phyloP scores from a whole-genome alignment of 1,284 basidiomycete species.

The Takashimella koratensis region DNA sequence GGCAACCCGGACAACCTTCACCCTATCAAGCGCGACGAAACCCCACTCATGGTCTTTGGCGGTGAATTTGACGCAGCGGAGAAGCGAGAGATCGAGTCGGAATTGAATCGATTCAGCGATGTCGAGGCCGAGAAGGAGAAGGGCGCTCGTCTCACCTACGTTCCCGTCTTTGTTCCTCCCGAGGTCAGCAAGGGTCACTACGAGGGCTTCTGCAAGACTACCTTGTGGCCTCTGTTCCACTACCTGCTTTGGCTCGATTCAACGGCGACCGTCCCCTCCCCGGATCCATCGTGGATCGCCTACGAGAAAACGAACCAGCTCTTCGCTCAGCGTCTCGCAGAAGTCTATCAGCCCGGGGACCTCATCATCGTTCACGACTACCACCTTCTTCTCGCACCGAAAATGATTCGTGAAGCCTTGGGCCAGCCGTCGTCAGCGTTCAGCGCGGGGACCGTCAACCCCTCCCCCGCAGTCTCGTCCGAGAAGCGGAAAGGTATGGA shows the following conservation, averaged over 20 bases:
- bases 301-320: conserved; percentile 82
- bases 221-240: conserved; percentile 97
- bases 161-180: conserved; percentile 90
- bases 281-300: conserved; percentile 76
- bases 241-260: conserved; percentile 97
- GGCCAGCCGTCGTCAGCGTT: conserved; percentile 56
- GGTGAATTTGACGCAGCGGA: conserved; percentile 60
- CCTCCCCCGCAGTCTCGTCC: conserved; percentile 23
- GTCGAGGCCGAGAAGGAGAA: conserved; percentile 53
- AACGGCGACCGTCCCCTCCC: conserved; percentile 50
- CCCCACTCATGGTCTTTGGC: conserved; percentile 51
- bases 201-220: conserved; percentile 96
- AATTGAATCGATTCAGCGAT: conserved; percentile 61
- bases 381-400: conserved; percentile 86
- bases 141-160: conserved; percentile 63
- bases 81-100: conserved; percentile 59
- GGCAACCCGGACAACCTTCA: neutral
- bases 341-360: conserved; percentile 80
- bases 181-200: conserved; percentile 89
- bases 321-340: conserved; percentile 74
- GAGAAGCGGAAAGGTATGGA: conserved; percentile 30
- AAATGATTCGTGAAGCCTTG: conserved; percentile 71
- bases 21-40: conserved; percentile 17
- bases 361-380: conserved; percentile 89
- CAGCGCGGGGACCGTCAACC: conserved; percentile 19